These are phyloP conservation scores for Penicillium cataractarum DNA, from an alignment of 495 filamentous ascomycete species.

Conservation along the genomic window DNA sequence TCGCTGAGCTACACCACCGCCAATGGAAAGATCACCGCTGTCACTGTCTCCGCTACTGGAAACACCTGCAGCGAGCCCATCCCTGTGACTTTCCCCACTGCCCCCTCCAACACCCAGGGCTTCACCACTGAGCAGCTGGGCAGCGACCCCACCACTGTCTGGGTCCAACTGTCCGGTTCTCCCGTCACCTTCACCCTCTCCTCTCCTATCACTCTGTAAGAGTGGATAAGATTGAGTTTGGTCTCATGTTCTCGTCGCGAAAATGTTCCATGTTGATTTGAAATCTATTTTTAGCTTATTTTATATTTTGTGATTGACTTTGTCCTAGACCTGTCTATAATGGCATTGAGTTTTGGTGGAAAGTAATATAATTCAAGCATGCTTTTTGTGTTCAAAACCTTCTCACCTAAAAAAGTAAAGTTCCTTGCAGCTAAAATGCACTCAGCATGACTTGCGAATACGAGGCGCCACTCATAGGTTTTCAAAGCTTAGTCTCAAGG, in stretches of 20 bases:
- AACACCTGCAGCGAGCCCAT: constrained; percentile 57
- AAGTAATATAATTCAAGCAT: not conserved
- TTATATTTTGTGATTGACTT: not conserved
- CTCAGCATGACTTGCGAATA: not conserved
- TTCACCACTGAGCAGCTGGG: constrained; percentile 59
- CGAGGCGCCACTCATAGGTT: not conserved
- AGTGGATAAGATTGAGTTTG: not conserved
- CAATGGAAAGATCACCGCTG: constrained; percentile 49
- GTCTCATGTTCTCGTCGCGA: not conserved
- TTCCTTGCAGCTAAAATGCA: not conserved
- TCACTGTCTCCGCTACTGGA: constrained; percentile 53
- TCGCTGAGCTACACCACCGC: constrained; percentile 49
- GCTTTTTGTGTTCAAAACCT: not conserved
- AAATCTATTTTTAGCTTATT: not conserved
- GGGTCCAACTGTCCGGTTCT: constrained; percentile 57
- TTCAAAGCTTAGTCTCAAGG: not conserved
- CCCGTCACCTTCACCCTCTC: constrained; percentile 55
- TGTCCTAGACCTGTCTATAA: constrained; percentile 1
- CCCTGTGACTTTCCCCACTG: constrained; percentile 59
- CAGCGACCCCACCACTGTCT: constrained; percentile 61
- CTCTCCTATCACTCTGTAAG: constrained; percentile 43
- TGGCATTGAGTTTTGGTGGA: not conserved
- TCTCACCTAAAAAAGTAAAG: not conserved
- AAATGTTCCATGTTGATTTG: constrained; percentile 17
- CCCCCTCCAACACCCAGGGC: constrained; percentile 43